These are phyloP conservation scores for Penicillium sp. DNA, from an alignment of 2,329 filamentous ascomycete genomes.

Conservation along the genomic window DNA sequence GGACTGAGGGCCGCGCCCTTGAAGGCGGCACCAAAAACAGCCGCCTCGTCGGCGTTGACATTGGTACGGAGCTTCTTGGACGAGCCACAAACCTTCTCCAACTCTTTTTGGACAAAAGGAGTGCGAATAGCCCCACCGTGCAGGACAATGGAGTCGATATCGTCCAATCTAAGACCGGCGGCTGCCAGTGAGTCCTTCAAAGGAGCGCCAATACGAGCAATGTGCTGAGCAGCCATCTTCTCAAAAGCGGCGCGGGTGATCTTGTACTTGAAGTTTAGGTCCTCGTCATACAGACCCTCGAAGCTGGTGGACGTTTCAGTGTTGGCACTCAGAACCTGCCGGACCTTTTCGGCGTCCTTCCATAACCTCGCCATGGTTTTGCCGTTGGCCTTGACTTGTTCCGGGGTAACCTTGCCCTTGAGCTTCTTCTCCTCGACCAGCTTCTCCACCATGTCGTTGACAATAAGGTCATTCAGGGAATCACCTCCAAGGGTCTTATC, in stretches of 20 bases:
- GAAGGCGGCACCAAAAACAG: conserved; percentile 93
- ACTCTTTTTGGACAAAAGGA: conserved; percentile 85
- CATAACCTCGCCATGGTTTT: conserved; percentile 83
- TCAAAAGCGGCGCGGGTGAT: conserved; percentile 76
- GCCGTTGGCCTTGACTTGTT: conserved; percentile 62
- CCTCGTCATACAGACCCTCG: conserved; percentile 77
- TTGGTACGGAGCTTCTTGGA: conserved; percentile 80
- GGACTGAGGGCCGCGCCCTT: conserved; percentile 87
- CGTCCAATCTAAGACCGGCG: conserved; percentile 65
- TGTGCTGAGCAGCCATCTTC: conserved; percentile 63
- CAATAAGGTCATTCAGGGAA: conserved; percentile 76
- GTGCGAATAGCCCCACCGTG: conserved; percentile 87
- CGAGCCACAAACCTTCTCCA: conserved; percentile 69
- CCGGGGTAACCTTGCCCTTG: conserved; percentile 36
- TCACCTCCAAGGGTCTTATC: conserved; percentile 88
- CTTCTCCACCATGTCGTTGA: conserved; percentile 79
- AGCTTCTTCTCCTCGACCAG: conserved; percentile 64
- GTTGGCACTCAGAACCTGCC: conserved; percentile 92
- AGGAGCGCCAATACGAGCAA: conserved; percentile 62
- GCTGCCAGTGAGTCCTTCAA: conserved; percentile 69
- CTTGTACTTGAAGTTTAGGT: conserved; percentile 91
- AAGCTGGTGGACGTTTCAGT: conserved; percentile 73
- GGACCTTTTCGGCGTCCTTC: conserved; percentile 82
- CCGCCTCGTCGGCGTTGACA: conserved; percentile 94
- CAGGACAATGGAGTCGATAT: conserved; percentile 85